phyloP scores from a whole-genome alignment of 768 basidiomycete species.

The Agrocybe praecox region DNA sequence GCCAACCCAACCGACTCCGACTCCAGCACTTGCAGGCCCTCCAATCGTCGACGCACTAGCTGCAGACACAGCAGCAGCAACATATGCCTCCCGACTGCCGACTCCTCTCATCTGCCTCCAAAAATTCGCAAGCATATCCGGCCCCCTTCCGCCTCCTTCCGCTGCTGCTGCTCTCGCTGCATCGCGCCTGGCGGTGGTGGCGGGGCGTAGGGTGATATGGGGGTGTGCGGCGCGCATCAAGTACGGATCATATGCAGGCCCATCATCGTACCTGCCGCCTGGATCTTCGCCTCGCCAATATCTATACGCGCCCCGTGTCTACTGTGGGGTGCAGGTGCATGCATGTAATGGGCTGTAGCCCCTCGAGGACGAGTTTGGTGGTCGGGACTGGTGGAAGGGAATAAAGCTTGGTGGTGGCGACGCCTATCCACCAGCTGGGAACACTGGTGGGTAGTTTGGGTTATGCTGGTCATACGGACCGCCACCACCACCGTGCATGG shows the following conservation, averaged over 20 bases:
- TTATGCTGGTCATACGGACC: not conserved
- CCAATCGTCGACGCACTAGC: too few species aligned
- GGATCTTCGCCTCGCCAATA: not conserved
- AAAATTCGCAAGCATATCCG: slow-evolving; percentile 27
- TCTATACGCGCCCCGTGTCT: too few species aligned
- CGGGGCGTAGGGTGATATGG: not conserved
- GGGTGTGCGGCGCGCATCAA: not conserved
- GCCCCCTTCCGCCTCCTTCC: slow-evolving; percentile 9
- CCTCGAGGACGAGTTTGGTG: not conserved
- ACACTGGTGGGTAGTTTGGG: slow-evolving; percentile 15
- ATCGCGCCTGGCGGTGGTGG: not conserved
- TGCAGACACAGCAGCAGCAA: too few species aligned
- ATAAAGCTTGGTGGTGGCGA: slow-evolving; percentile 16
- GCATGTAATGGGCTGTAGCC: not conserved
- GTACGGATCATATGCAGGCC: not conserved
- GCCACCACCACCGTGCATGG: not conserved
- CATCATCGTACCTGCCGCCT: not conserved
- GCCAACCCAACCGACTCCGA: slow-evolving; percentile 13
- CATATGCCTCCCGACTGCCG: slow-evolving; percentile 4
- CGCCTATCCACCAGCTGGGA: slow-evolving; percentile 8
- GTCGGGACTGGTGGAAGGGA: slow-evolving; percentile 5
- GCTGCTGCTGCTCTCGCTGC: not conserved
- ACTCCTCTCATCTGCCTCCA: slow-evolving; percentile 28
- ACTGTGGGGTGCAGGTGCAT: too few species aligned
- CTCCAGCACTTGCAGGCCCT: slow-evolving; percentile 1